Conservation (phyloP, 441 rosid genomes). For the Adansonia grandidieri region DNA sequence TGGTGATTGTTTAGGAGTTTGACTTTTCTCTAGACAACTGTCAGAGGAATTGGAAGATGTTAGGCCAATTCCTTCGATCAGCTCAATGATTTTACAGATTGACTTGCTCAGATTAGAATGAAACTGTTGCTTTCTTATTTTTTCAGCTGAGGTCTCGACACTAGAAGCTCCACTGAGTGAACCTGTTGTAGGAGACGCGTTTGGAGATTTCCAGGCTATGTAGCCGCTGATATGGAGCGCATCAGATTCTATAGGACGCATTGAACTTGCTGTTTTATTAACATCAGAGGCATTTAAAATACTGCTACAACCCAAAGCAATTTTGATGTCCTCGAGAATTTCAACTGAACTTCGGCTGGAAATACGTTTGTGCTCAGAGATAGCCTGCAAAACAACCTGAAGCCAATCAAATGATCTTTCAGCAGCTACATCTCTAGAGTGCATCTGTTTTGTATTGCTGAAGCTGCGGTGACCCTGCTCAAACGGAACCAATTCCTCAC, state of each 20-base stretch:
- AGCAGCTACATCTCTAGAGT: conserved; percentile 30
- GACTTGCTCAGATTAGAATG: conserved; percentile 40
- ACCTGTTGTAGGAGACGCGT: conserved; percentile 21
- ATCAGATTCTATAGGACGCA: conserved; percentile 29
- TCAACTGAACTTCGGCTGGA: conserved; percentile 56
- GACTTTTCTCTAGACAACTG: conserved; percentile 25
- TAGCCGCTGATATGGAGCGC: conserved; percentile 39
- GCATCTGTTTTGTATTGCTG: conserved; percentile 25
- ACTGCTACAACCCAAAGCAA: conserved; percentile 66
- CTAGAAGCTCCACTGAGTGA: conserved; percentile 30
- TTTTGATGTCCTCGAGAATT: conserved; percentile 74
- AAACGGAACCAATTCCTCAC: conserved; percentile 35
- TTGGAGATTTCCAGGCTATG: conserved; percentile 50
- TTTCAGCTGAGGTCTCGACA: conserved; percentile 23
- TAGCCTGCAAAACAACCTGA: conserved; percentile 82
- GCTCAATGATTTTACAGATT: conserved; percentile 43
- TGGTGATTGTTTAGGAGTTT: conserved; percentile 19
- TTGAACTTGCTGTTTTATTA: conserved; percentile 28
- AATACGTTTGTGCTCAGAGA: conserved; percentile 59
- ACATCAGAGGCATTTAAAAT: conserved; percentile 31
- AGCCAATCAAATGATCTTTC: conserved; percentile 67
- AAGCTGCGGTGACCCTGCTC: conserved; percentile 28
- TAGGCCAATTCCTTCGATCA: conserved; percentile 45
- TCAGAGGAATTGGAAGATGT: conserved; percentile 21
- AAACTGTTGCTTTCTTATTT: conserved; percentile 21